Base-by-base conservation (phyloP, 2,329 filamentous ascomycete genomes). In the Gliomastix tumulicola region DNA sequence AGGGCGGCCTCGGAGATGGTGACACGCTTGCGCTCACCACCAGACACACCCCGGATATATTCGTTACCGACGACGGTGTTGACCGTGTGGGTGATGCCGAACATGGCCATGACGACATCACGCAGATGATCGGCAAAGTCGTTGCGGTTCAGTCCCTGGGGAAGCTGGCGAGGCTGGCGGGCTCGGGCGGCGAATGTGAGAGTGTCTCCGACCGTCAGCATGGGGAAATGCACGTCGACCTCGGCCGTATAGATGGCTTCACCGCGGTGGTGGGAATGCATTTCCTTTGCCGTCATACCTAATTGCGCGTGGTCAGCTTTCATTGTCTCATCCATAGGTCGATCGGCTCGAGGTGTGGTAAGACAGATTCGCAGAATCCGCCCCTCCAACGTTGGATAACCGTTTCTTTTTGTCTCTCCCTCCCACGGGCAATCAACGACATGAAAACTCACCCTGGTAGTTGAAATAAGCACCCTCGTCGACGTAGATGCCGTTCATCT, bases 241-340 rank as follows among this genome's bases (percentile, higher is more conserved):
- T 92, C 86, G 41, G 84, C 84, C 0, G 84, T 89, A 62, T 92
- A 92, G 55, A 92, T 89, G 43, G 84, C 84, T 60, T 94, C 87
- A 45, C 87, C 87, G 20, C 84, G 80, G 63, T 90, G 88, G 43
- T 75, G 68, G 10, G 75, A 76, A 60, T 84, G 77, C 84, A 92
- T 90, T 53, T 87, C 75, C 51, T 84, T 63, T 38, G 84, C 72
- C 4, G 75, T 65, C 49, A 87, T 71, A 46, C 81, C 76, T 71
- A 41, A 40, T 25, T n/a, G 12, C 10, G 25, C 25, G 13, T 28
- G 25, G 13, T 13, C n/a, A 16, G 17, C 25, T n/a, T 28, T n/a
- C n/a, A n/a, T n/a, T n/a, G n/a, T n/a, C n/a, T n/a, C n/a, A n/a
- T n/a, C n/a, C n/a, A n/a, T n/a, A n/a, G n/a, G n/a, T n/a, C n/a